Evolutionary conservation across 345 rosid genomes (phyloP).

Genomic region (Eucalyptus tenuipes): DNA sequence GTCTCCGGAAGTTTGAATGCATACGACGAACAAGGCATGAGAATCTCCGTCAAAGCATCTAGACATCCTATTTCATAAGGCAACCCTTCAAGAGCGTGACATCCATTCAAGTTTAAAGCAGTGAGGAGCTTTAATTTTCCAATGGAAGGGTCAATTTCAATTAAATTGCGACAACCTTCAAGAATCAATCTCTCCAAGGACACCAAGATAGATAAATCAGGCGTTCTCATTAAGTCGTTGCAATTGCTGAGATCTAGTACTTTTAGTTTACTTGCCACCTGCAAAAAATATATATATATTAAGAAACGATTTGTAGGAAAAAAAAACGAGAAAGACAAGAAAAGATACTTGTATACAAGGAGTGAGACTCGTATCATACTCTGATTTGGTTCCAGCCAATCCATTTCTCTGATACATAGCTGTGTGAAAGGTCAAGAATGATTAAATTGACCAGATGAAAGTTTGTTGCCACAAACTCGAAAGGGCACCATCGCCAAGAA

Average conservation of each 20-base stretch:
- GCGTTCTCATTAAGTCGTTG: not conserved
- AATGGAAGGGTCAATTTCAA: not conserved
- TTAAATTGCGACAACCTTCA: not conserved
- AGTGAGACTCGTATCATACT: not conserved
- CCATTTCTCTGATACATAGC: not conserved
- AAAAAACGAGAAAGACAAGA: not conserved
- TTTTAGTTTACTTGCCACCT: not conserved
- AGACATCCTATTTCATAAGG: not conserved
- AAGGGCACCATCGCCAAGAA: not conserved
- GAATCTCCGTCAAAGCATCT: not conserved
- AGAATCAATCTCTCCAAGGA: not conserved
- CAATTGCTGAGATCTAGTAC: not conserved
- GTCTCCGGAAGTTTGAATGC: not conserved
- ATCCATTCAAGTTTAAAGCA: not conserved
- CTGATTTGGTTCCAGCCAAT: not conserved
- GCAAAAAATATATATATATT: not conserved
- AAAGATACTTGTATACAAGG: not conserved
- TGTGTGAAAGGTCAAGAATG: not conserved
- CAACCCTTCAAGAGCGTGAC: not conserved
- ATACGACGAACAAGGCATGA: not conserved
- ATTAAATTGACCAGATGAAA: not conserved
- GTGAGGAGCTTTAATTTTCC: not conserved
- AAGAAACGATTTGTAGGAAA: fast-evolving
- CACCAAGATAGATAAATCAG: not conserved
- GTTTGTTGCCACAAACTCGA: not conserved